These are phyloP conservation scores for Volvox carteri DNA, from an alignment of 163 green algal genomes.

Conservation along the genomic window DNA sequence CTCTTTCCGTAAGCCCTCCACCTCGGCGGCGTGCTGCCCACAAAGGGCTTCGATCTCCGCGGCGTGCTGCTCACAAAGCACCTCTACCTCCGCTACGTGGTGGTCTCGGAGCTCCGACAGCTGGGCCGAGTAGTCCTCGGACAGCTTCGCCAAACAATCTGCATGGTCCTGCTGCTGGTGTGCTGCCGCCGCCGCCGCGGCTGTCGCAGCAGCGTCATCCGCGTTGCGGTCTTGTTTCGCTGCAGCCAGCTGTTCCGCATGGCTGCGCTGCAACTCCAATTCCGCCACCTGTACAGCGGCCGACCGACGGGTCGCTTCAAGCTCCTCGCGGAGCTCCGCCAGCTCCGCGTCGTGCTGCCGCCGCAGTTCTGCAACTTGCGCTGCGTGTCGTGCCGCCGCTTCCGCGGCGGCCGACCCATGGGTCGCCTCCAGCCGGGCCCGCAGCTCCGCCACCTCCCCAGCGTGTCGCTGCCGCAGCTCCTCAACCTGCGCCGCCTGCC, in stretches of 20 bases:
- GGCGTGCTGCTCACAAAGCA: neutral
- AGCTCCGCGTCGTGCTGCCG: neutral
- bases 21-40: neutral
- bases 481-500: neutral
- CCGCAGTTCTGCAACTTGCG: constrained; percentile 1
- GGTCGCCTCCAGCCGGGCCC: neutral
- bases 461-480: neutral
- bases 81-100: constrained; percentile 25
- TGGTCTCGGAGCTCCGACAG: neutral
- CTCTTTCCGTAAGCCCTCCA: neutral
- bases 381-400: neutral
- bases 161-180: neutral
- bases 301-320: neutral
- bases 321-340: constrained; percentile 3
- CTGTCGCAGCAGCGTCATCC: too few relatives aligned
- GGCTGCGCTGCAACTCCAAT: constrained; percentile 4
- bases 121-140: constrained; percentile 2
- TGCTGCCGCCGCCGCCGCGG: neutral
- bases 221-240: too few relatives aligned
- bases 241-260: neutral
- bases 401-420: neutral
- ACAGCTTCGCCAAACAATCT: neutral
- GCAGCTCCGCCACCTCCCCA: neutral
- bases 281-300: too few relatives aligned
- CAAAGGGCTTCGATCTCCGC: neutral